Percentiles rank a stretch among this genome's conserved stretches.
These are phyloP conservation scores for Cymbidium sinense DNA, from an alignment of 106 monocot genomes.

Conservation along the genomic window DNA sequence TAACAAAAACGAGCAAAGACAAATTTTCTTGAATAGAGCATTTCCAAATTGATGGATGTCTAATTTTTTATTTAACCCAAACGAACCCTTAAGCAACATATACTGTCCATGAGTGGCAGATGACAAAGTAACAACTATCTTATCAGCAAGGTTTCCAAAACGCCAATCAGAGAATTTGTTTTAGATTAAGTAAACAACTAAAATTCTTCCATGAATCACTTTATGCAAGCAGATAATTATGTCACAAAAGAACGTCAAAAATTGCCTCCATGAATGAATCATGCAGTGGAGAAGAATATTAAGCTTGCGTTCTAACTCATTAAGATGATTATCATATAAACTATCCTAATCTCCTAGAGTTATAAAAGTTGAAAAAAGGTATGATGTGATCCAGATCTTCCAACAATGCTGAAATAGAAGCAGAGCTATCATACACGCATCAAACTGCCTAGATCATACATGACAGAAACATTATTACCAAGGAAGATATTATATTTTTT, in stretches of 20 bases:
- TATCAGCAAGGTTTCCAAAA: background rate
- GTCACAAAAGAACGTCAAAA: background rate
- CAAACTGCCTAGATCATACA: background rate
- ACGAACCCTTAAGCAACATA: background rate
- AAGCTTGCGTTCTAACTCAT: background rate
- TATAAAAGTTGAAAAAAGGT: background rate
- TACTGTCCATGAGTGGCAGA: background rate
- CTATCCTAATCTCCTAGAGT: background rate
- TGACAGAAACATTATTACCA: background rate
- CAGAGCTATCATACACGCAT: background rate
- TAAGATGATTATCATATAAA: background rate
- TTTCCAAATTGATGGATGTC: too few relatives aligned
- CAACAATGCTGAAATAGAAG: background rate
- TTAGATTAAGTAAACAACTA: background rate
- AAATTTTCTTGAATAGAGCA: background rate
- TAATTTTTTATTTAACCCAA: background rate
- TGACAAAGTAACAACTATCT: background rate
- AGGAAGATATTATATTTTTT: background rate
- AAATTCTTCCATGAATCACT: background rate
- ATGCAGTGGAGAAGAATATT: background rate
- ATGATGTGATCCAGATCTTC: background rate
- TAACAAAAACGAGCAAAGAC: constrained; percentile 7
- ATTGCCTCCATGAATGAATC: background rate
- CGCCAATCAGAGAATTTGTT: background rate
- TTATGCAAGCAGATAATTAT: background rate